Conservation (phyloP, 768 basidiomycete species). For the Leccinum boreale region DNA sequence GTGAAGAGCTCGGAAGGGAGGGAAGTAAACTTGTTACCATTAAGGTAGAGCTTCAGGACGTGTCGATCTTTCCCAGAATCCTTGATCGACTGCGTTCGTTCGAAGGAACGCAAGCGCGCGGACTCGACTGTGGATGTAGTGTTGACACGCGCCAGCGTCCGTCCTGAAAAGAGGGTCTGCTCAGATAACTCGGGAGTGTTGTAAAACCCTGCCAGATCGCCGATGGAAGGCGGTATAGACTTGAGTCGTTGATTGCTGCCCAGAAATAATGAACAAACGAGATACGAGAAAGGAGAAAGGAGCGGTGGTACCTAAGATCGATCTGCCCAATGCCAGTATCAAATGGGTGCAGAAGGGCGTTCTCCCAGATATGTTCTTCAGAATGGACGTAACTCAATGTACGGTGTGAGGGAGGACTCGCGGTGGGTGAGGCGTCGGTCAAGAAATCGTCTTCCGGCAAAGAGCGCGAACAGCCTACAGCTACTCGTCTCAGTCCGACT, state of each 20-base stretch:
- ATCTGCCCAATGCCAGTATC: constrained; percentile 49
- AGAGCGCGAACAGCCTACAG: constrained; percentile 12
- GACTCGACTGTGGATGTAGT: constrained; percentile 33
- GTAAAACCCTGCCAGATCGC: constrained; percentile 46
- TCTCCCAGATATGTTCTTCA: constrained; percentile 46
- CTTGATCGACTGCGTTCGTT: constrained; percentile 26
- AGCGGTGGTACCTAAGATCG: constrained; percentile 48
- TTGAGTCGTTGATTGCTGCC: constrained; percentile 40
- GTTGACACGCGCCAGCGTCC: constrained; percentile 32
- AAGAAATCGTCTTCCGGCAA: constrained; percentile 27
- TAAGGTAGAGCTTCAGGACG: constrained; percentile 56
- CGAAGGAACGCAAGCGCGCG: constrained; percentile 20
- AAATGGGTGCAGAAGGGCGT: constrained; percentile 41
- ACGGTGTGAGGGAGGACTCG: constrained; percentile 8
- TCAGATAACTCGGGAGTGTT: constrained; percentile 39
- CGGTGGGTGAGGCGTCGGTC: constrained; percentile 6
- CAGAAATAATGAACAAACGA: constrained; percentile 10
- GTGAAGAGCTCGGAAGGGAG: constrained; percentile 59
- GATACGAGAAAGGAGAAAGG: background rate
- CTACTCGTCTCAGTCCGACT: constrained; percentile 14
- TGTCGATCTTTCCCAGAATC: constrained; percentile 41
- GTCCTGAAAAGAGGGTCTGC: constrained; percentile 19
- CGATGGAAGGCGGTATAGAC: constrained; percentile 45
- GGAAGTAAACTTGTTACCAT: constrained; percentile 47
- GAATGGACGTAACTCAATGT: constrained; percentile 23